Conservation (phyloP, 176 grass and related monocot species). For the Aegilops longissima region DNA sequence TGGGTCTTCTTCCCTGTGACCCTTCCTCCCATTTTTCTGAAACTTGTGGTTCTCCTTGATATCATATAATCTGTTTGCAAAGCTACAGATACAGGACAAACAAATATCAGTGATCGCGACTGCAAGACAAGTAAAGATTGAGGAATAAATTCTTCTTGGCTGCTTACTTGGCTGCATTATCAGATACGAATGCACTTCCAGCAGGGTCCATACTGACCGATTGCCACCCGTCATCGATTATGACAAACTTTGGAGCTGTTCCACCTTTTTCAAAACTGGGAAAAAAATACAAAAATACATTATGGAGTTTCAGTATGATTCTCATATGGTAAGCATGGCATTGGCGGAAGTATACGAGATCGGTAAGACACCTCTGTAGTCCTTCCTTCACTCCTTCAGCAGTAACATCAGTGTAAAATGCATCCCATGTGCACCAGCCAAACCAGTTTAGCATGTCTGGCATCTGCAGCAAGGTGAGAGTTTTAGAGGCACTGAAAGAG, state of each 20-base stretch:
- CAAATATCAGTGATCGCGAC: neutral
- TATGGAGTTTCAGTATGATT: neutral
- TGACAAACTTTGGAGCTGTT: conserved; percentile 65
- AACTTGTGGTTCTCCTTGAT: conserved; percentile 95
- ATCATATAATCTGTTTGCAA: conserved; percentile 84
- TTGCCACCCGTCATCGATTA: conserved; percentile 91
- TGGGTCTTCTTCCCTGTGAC: conserved; percentile 57
- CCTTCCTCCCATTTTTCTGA: conserved; percentile 70
- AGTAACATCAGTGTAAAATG: conserved; percentile 78
- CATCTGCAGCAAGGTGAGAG: conserved; percentile 44
- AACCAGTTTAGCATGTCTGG: conserved; percentile 86
- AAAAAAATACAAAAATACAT: neutral
- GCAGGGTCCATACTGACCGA: conserved; percentile 62
- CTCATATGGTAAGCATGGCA: neutral
- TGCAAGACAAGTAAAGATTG: neutral
- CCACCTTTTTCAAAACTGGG: conserved; percentile 64
- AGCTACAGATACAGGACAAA: conserved; percentile 44
- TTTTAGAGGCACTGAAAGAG: conserved; percentile 27
- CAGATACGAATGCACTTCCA: conserved; percentile 47
- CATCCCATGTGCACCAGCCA: conserved; percentile 98
- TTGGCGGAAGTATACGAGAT: neutral
- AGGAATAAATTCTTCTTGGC: neutral
- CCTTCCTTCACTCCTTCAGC: conserved; percentile 67
- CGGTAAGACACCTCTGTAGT: conserved; percentile 52
- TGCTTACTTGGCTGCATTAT: conserved; percentile 79